Evolutionary conservation across 768 basidiomycete species (phyloP), one percentile per base, ranked within the genome.

Genomic region (Serendipita sp.): DNA sequence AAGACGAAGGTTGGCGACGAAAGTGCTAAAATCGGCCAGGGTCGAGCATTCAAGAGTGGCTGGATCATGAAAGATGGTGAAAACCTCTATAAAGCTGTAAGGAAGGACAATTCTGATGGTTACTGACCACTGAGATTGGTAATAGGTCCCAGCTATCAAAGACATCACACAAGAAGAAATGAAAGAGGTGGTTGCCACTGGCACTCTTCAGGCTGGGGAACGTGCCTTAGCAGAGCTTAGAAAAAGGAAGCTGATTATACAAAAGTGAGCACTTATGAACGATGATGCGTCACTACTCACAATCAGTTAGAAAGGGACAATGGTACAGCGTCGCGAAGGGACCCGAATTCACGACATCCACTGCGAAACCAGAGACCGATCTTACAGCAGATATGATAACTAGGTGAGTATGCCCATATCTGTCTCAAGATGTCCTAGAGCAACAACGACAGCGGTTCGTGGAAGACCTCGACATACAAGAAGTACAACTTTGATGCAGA

Each of bases 401-500:
- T 63, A 90, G 89, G 95, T 97, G 70, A 48, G 88, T 77, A 3
- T 27, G 36, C 44, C 37, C 18, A 55, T 63, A 33, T 13, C 2
- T 43, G 11, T 0, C 66, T 44, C 33, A 36, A 43, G 29, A 31
- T 50, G 18, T 40, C 23, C 27, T 43, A 31, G 44, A 34, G 65
- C 1, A 43, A 48, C 2, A 5, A 40, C 40, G 18, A 3, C 69
- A 98, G 95, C 44, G 96, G 94, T 4, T 77, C 89, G 16, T 98
- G 96, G 96, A 94, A 96, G 74, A 86, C 84, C 0, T 81, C 95
- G 1, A 81, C 80, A 6, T 99, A 90, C 81, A 99, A 99, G 73
- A 93, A 94, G 73, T 99, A 98, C 76, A 99, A 99, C 75, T 98
- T 98, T 69, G 93, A 95, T 69, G 94, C 96, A 0, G 93, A 93